Evolutionary conservation across 805 yeast genomes (phyloP).

Genomic region (Metschnikowia henanensis): DNA sequence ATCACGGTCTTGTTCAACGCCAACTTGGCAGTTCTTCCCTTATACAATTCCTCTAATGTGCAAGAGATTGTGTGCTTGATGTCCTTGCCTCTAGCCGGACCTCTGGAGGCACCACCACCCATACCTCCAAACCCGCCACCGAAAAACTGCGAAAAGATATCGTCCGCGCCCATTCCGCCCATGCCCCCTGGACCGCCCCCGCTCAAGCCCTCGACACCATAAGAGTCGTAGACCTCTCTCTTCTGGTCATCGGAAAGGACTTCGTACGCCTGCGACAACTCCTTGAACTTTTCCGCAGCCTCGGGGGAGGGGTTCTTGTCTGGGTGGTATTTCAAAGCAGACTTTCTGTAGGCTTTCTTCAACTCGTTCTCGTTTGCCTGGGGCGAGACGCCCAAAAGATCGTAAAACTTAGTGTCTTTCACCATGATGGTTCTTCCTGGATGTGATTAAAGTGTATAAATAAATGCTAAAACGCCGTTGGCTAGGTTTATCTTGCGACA

Average conservation of each 20-base stretch:
- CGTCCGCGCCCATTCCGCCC: conserved; percentile 66
- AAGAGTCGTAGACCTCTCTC: conserved; percentile 84
- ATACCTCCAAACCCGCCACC: conserved; percentile 61
- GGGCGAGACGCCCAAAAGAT: conserved; percentile 68
- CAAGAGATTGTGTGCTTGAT: conserved; percentile 86
- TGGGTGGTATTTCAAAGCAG: conserved; percentile 81
- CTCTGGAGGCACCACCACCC: conserved; percentile 68
- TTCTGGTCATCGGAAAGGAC: conserved; percentile 84
- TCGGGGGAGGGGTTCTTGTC: conserved; percentile 68
- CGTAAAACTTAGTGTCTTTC: conserved; percentile 77
- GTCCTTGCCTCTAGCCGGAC: conserved; percentile 88
- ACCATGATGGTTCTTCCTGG: conserved; percentile 56
- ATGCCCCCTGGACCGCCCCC: conserved; percentile 43
- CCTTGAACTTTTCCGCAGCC: conserved; percentile 95
- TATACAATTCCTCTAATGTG: conserved; percentile 88
- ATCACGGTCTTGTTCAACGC: conserved; percentile 90
- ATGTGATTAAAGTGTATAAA: conserved; percentile 6
- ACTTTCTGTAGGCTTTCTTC: conserved; percentile 79
- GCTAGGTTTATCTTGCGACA: neutral
- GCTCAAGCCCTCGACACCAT: conserved; percentile 91
- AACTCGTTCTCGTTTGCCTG: conserved; percentile 69
- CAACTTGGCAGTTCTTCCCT: conserved; percentile 91
- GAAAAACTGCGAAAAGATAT: conserved; percentile 78
- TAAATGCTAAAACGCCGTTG: conserved; percentile 2
- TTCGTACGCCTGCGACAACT: conserved; percentile 84